A percentile compares a stretch with the other conserved stretches of the same genome.
Evolutionary conservation across 2,329 filamentous ascomycete species (phyloP).

Genomic region (Calonectria hongkongensis): DNA sequence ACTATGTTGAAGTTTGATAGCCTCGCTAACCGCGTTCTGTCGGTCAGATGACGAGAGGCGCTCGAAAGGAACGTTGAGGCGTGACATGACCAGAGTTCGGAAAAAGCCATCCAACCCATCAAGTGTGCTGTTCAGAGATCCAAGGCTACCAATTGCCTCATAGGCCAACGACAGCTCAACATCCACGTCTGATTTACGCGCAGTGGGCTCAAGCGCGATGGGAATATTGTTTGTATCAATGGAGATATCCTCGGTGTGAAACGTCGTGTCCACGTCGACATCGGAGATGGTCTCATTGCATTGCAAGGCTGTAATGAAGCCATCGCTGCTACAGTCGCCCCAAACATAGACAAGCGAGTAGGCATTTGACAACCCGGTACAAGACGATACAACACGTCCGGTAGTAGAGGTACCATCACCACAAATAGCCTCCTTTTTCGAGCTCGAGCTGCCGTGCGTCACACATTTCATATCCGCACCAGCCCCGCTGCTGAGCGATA

Average conservation of each 20-base stretch:
- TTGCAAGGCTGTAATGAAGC: constrained; percentile 48
- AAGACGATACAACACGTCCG: constrained; percentile 51
- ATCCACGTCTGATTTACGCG: constrained; percentile 37
- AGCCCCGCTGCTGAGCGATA: constrained; percentile 43
- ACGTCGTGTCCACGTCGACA: constrained; percentile 49
- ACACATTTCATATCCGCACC: constrained; percentile 47
- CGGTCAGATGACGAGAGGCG: constrained; percentile 48
- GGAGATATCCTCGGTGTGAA: constrained; percentile 50
- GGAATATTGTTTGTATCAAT: constrained; percentile 51
- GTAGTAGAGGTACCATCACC: constrained; percentile 41
- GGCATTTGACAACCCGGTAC: constrained; percentile 44
- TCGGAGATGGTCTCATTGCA: constrained; percentile 53
- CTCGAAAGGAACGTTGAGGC: constrained; percentile 48
- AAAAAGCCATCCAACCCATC: constrained; percentile 55
- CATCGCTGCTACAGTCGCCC: constrained; percentile 50
- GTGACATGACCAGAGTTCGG: constrained; percentile 51
- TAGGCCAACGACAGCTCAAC: constrained; percentile 49
- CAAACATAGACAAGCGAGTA: constrained; percentile 53
- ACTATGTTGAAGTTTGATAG: constrained; percentile 51
- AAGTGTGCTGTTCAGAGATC: constrained; percentile 43
- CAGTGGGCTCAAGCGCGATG: constrained; percentile 42
- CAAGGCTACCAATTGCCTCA: constrained; percentile 43
- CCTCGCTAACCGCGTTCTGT: constrained; percentile 49
- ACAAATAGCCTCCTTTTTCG: constrained; percentile 47
- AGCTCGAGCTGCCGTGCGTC: constrained; percentile 41